These are phyloP conservation scores for Bodo saltans DNA, from an alignment of 78 protist species.

Conservation along the genomic window DNA sequence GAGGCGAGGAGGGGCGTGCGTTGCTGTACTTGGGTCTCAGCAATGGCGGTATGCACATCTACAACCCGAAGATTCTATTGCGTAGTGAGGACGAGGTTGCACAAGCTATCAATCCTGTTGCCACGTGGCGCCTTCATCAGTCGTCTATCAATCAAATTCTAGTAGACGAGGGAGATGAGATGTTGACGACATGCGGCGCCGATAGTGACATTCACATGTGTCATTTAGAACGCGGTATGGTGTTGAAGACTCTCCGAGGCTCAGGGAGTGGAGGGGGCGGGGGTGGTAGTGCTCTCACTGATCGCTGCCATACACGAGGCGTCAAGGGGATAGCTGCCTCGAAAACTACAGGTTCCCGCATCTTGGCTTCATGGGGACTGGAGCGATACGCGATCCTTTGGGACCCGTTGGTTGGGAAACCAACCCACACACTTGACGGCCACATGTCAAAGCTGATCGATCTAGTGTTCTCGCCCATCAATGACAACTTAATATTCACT, in stretches of 20 bases:
- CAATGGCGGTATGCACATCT: background rate
- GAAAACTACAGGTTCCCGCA: background rate
- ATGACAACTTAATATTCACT: conserved; percentile 19
- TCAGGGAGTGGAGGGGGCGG: no score
- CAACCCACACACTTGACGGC: background rate
- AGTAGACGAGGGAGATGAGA: background rate
- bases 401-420: conserved; percentile 13
- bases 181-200: background rate
- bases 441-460: conserved; percentile 18
- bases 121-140: background rate
- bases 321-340: background rate
- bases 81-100: background rate
- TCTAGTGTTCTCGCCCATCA: background rate
- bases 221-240: conserved; percentile 3
- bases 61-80: background rate
- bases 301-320: conserved; percentile 1
- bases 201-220: conserved; percentile 14
- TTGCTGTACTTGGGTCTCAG: background rate
- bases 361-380: conserved; percentile 5
- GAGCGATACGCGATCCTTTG: conserved; percentile 17
- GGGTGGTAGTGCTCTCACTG: no score
- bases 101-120: background rate
- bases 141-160: background rate
- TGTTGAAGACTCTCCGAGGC: conserved; percentile 10
- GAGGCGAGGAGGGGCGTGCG: background rate